Evolutionary conservation across 768 basidiomycete genomes (phyloP).

Genomic region (Agaricus blazei): DNA sequence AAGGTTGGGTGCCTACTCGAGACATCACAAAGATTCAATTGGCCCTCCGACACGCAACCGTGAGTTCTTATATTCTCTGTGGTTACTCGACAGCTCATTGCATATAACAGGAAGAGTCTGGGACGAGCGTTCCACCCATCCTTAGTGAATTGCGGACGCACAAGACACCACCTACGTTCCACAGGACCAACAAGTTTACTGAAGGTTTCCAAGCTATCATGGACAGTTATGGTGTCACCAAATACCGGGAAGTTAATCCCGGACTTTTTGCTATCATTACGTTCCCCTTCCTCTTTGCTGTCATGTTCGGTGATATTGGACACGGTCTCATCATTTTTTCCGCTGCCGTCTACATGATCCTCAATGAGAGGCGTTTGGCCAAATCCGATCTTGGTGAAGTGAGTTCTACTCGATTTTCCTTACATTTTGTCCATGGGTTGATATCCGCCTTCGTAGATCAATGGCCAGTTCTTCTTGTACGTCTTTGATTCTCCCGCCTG

Average conservation of each 20-base stretch:
- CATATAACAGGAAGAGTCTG: conserved; percentile 72
- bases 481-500: conserved; percentile 25
- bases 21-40: conserved; percentile 85
- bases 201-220: conserved; percentile 97
- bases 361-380: conserved; percentile 75
- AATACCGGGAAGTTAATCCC: conserved; percentile 96
- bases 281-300: conserved; percentile 97
- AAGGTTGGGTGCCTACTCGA: conserved; percentile 95
- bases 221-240: conserved; percentile 93
- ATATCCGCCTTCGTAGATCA: conserved; percentile 45
- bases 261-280: conserved; percentile 89
- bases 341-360: conserved; percentile 80
- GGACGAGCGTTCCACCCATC: conserved; percentile 88
- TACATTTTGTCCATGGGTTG: not conserved
- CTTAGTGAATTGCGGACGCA: conserved; percentile 83
- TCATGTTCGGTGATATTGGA: conserved; percentile 99
- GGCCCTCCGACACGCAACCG: conserved; percentile 84
- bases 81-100: not conserved
- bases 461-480: conserved; percentile 89
- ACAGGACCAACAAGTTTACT: conserved; percentile 93
- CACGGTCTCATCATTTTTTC: conserved; percentile 83
- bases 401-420: conserved; percentile 15
- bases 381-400: conserved; percentile 75
- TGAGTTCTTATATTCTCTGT: conserved; percentile 27
- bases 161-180: conserved; percentile 94